Conservation (phyloP, 2,329 filamentous ascomycete species). For the Neurospora crassa region DNA sequence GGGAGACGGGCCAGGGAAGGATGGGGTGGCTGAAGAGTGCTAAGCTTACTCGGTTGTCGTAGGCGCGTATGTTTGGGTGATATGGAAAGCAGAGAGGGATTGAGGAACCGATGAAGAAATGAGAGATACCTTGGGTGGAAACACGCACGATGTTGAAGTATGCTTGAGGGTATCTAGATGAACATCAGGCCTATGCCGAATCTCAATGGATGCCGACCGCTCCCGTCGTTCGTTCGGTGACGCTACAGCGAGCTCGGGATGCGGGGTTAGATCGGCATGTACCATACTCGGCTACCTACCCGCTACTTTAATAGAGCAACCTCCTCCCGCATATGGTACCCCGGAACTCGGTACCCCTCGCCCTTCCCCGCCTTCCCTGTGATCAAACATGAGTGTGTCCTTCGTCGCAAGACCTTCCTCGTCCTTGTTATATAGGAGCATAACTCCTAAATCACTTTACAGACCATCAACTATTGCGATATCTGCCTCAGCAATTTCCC, state of each 20-base stretch:
- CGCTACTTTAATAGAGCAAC: neutral
- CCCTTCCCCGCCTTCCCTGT: neutral
- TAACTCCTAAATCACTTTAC: neutral
- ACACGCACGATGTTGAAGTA: neutral
- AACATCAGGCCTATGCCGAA: neutral
- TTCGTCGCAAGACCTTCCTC: neutral
- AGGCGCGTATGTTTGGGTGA: neutral
- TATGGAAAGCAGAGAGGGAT: neutral
- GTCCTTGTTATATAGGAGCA: neutral
- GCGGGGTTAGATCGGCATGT: neutral
- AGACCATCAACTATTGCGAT: neutral
- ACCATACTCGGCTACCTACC: neutral
- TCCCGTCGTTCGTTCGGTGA: neutral
- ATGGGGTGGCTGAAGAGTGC: constrained; percentile 36
- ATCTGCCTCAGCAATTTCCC: neutral
- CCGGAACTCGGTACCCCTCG: neutral
- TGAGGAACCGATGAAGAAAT: neutral
- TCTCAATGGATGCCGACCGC: neutral
- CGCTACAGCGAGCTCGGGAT: neutral
- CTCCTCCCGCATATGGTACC: neutral
- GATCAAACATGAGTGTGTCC: neutral
- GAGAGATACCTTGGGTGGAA: neutral
- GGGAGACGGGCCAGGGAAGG: constrained; percentile 37
- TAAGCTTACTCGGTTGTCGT: constrained; percentile 7
- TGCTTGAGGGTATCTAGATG: neutral